phyloP scores from a whole-genome alignment of 176 grass and related monocot genomes.

The Typha latifolia region DNA sequence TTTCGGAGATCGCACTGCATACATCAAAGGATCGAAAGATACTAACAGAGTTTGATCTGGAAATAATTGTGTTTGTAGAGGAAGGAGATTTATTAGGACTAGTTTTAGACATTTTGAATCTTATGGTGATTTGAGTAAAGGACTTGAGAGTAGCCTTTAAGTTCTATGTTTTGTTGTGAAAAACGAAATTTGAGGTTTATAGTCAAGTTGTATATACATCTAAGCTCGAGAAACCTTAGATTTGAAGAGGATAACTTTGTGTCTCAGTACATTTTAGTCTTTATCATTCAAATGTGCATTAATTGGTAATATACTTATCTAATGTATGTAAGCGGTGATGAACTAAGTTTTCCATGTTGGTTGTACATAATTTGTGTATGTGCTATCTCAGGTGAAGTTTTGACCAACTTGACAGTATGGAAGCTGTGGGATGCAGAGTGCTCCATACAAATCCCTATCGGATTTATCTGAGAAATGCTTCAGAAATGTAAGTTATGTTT shows the following conservation, averaged over 20 bases:
- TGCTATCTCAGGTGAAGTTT: conserved; percentile 3
- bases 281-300: conserved; percentile 1
- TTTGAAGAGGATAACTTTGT: background rate
- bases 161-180: no score
- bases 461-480: background rate
- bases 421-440: conserved; percentile 4
- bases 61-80: no score
- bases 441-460: background rate
- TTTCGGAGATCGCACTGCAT: no score
- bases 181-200: no score
- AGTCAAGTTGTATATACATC: background rate
- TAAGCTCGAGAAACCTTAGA: background rate
- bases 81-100: no score
- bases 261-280: background rate
- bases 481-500: background rate
- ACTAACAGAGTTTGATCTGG: no score
- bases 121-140: no score
- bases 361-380: background rate
- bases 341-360: background rate
- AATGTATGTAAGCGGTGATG: background rate
- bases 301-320: background rate
- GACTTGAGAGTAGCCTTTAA: no score
- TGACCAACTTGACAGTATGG: background rate
- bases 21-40: no score
- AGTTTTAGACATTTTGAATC: no score